Conservation (phyloP, 352 stramenopile genomes). For the Phytophthora nicotianae region DNA sequence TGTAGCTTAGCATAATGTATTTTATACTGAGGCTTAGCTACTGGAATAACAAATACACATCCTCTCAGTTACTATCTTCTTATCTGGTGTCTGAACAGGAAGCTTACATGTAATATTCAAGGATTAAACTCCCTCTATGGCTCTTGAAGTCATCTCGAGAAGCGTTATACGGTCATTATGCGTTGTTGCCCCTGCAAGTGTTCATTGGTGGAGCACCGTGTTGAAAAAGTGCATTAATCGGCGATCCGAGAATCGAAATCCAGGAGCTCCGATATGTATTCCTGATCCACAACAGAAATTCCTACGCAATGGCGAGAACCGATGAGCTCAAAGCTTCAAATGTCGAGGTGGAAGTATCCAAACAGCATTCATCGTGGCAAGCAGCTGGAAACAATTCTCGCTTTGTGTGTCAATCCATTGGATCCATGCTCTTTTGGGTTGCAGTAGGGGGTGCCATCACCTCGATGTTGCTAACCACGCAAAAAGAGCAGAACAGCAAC, state of each 20-base stretch:
- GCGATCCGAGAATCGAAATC: no score
- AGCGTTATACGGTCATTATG: constrained; percentile 19
- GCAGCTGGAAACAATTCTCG: constrained; percentile 13
- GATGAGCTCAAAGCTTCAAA: background rate
- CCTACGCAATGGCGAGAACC: background rate
- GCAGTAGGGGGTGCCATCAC: constrained; percentile 48
- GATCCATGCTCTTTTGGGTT: constrained; percentile 41
- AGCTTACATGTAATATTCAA: background rate
- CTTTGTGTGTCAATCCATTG: constrained; percentile 22
- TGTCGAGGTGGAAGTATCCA: background rate
- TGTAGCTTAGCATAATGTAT: background rate
- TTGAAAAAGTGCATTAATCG: constrained; percentile 21
- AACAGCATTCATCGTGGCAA: background rate
- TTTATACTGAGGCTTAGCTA: background rate
- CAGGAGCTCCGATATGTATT: no score
- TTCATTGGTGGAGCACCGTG: constrained; percentile 16
- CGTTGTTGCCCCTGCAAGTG: constrained; percentile 8
- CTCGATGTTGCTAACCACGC: constrained; percentile 19
- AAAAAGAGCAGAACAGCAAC: constrained; percentile 34
- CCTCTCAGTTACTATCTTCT: no score
- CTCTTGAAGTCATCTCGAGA: constrained; percentile 18
- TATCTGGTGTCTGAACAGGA: background rate
- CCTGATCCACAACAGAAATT: background rate
- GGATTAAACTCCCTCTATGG: background rate
- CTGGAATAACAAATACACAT: background rate